Evolutionary conservation across 1,284 basidiomycete species (phyloP).

Genomic region (Mycosarcoma mackinlayi): DNA sequence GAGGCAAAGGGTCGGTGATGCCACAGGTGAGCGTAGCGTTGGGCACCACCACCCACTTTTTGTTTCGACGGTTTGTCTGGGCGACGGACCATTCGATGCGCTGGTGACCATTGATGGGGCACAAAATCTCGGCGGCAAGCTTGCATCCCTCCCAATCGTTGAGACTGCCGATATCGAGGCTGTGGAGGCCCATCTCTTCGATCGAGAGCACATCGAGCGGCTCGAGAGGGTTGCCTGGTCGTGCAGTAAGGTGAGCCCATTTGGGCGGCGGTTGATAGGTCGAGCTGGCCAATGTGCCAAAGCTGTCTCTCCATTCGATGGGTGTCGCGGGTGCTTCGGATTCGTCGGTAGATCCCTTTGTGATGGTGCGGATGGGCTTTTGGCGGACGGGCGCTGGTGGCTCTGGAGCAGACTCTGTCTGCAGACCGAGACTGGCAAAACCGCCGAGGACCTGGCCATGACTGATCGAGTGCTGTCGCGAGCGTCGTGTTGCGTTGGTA

Average conservation of each 20-base stretch:
- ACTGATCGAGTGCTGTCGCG: constrained; percentile 23
- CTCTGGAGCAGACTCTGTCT: constrained; percentile 16
- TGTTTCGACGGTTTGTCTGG: constrained; percentile 38
- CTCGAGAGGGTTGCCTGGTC: constrained; percentile 47
- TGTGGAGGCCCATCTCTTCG: constrained; percentile 62
- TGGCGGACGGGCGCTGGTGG: constrained; percentile 4
- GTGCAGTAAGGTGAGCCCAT: constrained; percentile 31
- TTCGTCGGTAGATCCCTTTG: constrained; percentile 25
- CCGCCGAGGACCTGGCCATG: constrained; percentile 46
- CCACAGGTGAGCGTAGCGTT: constrained; percentile 29
- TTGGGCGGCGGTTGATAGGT: constrained; percentile 8
- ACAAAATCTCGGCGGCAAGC: constrained; percentile 48
- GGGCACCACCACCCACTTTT: constrained; percentile 60
- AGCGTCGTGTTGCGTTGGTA: constrained; percentile 5
- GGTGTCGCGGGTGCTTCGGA: constrained; percentile 31
- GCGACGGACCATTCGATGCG: constrained; percentile 53
- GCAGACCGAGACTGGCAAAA: constrained; percentile 40
- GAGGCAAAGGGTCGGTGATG: constrained; percentile 2
- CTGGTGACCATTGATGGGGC: constrained; percentile 36
- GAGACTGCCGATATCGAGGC: constrained; percentile 58
- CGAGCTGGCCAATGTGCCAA: constrained; percentile 7
- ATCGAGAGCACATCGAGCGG: constrained; percentile 60
- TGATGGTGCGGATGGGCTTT: constrained; percentile 16
- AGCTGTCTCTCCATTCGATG: constrained; percentile 43
- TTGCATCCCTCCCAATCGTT: constrained; percentile 60